Conservation (phyloP, 1,139 yeast species). For the Geotrichum armillariae region DNA sequence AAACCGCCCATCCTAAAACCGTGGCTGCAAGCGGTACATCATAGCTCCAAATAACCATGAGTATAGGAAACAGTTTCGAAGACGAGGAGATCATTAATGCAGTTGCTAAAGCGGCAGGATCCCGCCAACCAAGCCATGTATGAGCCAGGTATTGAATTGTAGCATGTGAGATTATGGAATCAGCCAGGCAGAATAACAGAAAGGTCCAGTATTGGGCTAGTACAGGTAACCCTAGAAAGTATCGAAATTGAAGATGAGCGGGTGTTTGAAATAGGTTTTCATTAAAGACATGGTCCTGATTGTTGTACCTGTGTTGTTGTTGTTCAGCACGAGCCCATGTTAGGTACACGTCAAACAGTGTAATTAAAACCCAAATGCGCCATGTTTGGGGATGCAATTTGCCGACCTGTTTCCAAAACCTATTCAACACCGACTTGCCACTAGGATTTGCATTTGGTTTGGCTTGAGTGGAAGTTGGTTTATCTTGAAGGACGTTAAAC, state of each 20-base stretch:
- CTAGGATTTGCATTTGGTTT: background rate
- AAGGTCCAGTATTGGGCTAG: constrained; percentile 66
- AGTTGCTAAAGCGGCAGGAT: constrained; percentile 49
- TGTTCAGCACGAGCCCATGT: constrained; percentile 91
- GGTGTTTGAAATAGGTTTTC: background rate
- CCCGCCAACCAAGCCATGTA: constrained; percentile 45
- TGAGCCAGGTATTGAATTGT: constrained; percentile 48
- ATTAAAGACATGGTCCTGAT: constrained; percentile 11
- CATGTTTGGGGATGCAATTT: constrained; percentile 33
- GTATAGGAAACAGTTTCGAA: constrained; percentile 82
- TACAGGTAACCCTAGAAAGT: constrained; percentile 42
- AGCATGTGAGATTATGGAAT: constrained; percentile 55
- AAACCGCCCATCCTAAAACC: constrained; percentile 61
- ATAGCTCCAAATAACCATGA: constrained; percentile 96
- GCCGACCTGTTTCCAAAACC: background rate
- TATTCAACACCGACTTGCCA: background rate
- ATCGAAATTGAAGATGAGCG: constrained; percentile 6
- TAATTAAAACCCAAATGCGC: constrained; percentile 61
- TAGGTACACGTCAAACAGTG: constrained; percentile 86
- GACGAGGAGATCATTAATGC: constrained; percentile 75
- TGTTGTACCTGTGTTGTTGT: constrained; percentile 18
- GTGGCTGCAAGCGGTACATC: constrained; percentile 69
- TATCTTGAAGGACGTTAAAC: constrained; percentile 54
- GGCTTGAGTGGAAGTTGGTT: constrained; percentile 22
- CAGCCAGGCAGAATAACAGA: constrained; percentile 59